Conservation (phyloP, 2,329 filamentous ascomycete genomes). For the Pleurostoma richardsiae region DNA sequence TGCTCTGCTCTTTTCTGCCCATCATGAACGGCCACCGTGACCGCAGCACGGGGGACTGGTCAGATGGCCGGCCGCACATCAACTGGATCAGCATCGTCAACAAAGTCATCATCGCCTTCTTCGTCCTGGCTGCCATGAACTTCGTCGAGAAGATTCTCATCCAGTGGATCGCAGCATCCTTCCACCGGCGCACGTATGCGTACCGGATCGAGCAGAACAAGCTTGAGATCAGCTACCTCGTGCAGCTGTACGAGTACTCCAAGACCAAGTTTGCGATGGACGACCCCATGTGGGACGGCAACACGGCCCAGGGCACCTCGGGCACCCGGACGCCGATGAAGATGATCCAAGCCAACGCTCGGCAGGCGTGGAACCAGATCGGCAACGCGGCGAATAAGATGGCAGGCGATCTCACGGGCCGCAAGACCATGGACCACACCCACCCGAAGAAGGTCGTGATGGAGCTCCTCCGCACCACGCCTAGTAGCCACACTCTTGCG, state of each 20-base stretch:
- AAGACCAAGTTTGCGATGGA: conserved; percentile 64
- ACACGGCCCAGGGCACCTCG: conserved; percentile 28
- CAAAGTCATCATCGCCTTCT: conserved; percentile 82
- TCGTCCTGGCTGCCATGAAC: conserved; percentile 75
- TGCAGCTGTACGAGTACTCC: conserved; percentile 61
- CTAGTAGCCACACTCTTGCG: conserved; percentile 76
- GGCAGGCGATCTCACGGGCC: conserved; percentile 87
- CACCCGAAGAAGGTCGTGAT: conserved; percentile 83
- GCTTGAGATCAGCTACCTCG: conserved; percentile 66
- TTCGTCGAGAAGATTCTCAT: conserved; percentile 90
- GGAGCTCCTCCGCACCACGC: conserved; percentile 66
- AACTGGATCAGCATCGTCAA: conserved; percentile 74
- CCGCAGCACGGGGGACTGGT: conserved; percentile 20
- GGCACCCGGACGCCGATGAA: conserved; percentile 71
- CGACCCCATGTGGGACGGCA: conserved; percentile 42
- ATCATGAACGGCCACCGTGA: conserved; percentile 62
- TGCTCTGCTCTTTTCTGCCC: conserved; percentile 80
- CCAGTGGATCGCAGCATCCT: conserved; percentile 89
- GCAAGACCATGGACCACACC: conserved; percentile 57
- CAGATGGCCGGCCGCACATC: conserved; percentile 45
- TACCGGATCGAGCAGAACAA: conserved; percentile 91
- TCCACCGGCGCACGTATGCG: conserved; percentile 85
- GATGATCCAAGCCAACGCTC: conserved; percentile 69
- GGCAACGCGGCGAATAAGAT: conserved; percentile 81
- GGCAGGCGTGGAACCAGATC: conserved; percentile 71